Percentiles rank a stretch among this genome's conserved stretches.
Conservation (phyloP, 1,284 basidiomycete genomes). For the Melampsora americana region DNA sequence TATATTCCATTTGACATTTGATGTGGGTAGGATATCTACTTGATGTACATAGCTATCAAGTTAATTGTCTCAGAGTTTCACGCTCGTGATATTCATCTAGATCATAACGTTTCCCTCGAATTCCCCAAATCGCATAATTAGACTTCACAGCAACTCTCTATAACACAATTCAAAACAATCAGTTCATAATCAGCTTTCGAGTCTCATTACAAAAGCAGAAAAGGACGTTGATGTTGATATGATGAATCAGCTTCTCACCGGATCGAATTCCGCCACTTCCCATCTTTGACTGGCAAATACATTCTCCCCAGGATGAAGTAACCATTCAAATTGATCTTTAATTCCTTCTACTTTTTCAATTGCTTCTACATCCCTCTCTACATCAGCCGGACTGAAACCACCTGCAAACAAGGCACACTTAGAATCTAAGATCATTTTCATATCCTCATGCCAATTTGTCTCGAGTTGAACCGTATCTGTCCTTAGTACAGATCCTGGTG, state of each 20-base stretch:
- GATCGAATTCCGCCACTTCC: conserved; percentile 88
- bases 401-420: conserved; percentile 94
- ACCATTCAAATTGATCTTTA: conserved; percentile 92
- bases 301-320: conserved; percentile 91
- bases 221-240: not conserved
- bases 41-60: conserved; percentile 1
- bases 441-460: conserved; percentile 78
- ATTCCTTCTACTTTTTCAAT: conserved; percentile 81
- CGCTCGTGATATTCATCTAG: conserved; percentile 33
- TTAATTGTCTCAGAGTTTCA: conserved; percentile 12
- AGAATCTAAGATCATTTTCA: conserved; percentile 76
- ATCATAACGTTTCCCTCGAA: conserved; percentile 47
- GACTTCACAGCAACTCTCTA: conserved; percentile 83
- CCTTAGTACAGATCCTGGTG: conserved; percentile 55
- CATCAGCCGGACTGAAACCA: conserved; percentile 91
- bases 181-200: not conserved
- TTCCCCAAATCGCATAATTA: conserved; percentile 86
- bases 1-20: not conserved
- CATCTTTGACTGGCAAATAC: conserved; percentile 93
- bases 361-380: conserved; percentile 88
- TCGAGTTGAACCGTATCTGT: conserved; percentile 52
- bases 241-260: not conserved
- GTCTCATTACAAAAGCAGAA: not conserved
- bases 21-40: not conserved
- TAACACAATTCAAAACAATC: not conserved